These are phyloP conservation scores for Babesia sp. DNA, from an alignment of 169 alveolate species.

Conservation along the genomic window DNA sequence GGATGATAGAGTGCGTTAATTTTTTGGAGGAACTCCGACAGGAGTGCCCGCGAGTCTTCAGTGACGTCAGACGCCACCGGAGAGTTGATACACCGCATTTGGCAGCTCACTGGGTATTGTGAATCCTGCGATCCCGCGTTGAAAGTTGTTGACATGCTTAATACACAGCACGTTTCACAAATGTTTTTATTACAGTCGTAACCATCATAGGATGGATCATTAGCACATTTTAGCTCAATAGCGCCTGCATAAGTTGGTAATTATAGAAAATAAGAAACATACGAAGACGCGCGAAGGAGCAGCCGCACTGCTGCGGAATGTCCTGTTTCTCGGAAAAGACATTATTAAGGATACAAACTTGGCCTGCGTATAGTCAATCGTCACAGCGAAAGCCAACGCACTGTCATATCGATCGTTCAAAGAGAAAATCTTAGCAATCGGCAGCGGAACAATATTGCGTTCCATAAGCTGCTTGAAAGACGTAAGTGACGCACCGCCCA, in stretches of 20 bases:
- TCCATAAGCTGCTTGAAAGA: conserved; percentile 34
- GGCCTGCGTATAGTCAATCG: conserved; percentile 14
- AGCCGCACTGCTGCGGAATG: conserved; percentile 54
- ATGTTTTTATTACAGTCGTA: conserved; percentile 42
- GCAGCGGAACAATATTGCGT: conserved; percentile 43
- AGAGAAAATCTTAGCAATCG: conserved; percentile 59
- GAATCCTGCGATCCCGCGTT: conserved; percentile 23
- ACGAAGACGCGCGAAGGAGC: conserved; percentile 63
- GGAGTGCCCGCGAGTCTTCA: conserved; percentile 50
- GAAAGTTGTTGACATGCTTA: conserved; percentile 47
- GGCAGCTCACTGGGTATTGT: conserved; percentile 55
- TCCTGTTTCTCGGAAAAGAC: conserved; percentile 48
- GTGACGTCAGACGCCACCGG: conserved; percentile 56
- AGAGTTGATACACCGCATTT: conserved; percentile 59
- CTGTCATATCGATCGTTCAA: conserved; percentile 48
- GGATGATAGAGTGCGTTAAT: conserved; percentile 51
- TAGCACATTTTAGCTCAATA: conserved; percentile 63
- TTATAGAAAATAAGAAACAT: not conserved
- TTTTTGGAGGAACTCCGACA: conserved; percentile 44
- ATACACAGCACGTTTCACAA: conserved; percentile 62
- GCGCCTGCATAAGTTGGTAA: conserved; percentile 5
- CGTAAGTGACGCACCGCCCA: not conserved
- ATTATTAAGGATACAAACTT: conserved; percentile 56
- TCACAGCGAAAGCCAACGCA: not conserved
- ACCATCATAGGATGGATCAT: conserved; percentile 1